phyloP scores from a whole-genome alignment of 208 protist genomes.

The Leishmania martiniquensis region DNA sequence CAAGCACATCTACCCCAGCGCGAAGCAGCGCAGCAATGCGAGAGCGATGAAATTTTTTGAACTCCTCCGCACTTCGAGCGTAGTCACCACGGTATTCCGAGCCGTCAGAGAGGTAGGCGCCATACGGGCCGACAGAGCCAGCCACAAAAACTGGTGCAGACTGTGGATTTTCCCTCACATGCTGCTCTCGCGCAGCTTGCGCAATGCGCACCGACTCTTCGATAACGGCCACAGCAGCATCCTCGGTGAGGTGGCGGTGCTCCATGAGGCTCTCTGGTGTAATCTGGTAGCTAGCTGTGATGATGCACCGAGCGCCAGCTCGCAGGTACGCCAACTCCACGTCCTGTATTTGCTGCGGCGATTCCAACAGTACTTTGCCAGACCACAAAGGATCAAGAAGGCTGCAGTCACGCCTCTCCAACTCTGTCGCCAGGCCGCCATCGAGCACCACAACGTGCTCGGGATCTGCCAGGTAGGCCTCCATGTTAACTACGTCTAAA shows the following conservation, averaged over 20 bases:
- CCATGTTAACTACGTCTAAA: constrained; percentile 9
- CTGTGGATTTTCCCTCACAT: constrained; percentile 4
- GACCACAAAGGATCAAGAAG: constrained; percentile 69
- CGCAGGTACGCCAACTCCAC: constrained; percentile 47
- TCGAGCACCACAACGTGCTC: constrained; percentile 51
- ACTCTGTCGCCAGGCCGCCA: constrained; percentile 62
- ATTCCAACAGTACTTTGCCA: constrained; percentile 54
- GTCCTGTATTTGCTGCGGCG: constrained; percentile 31
- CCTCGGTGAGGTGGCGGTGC: constrained; percentile 37
- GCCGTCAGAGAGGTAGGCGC: constrained; percentile 59
- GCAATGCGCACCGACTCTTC: constrained; percentile 47
- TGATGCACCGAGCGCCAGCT: constrained; percentile 54
- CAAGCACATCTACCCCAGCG: constrained; percentile 62
- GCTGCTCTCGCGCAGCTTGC: constrained; percentile 25
- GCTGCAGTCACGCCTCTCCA: constrained; percentile 51
- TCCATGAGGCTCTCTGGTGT: constrained; percentile 48
- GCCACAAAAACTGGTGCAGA: constrained; percentile 49
- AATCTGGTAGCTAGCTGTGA: constrained; percentile 69
- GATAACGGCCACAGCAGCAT: constrained; percentile 33
- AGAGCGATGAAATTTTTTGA: constrained; percentile 55
- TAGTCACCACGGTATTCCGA: constrained; percentile 73
- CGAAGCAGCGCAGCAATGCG: constrained; percentile 50
- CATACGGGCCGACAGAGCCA: constrained; percentile 70
- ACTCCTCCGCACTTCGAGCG: constrained; percentile 22
- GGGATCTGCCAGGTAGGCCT: constrained; percentile 34